Percentiles rank a stretch among this genome's conserved stretches.
Evolutionary conservation across 139 green algal species (phyloP).

Genomic region (Tetraselmis chui): DNA sequence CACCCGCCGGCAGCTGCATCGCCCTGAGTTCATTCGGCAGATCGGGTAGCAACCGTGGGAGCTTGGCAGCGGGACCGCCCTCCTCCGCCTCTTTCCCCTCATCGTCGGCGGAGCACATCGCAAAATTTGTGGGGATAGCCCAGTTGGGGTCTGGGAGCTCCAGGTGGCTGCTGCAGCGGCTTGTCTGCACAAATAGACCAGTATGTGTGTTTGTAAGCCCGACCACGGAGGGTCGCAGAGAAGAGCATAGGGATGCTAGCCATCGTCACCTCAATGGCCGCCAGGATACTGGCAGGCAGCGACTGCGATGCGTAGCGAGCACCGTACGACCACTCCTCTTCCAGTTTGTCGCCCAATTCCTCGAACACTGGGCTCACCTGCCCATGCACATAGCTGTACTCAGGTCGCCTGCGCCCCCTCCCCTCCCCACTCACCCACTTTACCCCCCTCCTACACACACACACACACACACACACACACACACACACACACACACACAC

Average conservation of each 20-base stretch:
- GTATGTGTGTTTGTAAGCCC: too few relatives aligned
- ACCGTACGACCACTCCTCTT: constrained; percentile 38
- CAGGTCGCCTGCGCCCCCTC: too few relatives aligned
- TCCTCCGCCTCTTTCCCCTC: background rate
- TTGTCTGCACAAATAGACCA: constrained; percentile 2
- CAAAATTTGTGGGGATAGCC: constrained; percentile 16
- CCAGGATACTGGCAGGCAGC: constrained; percentile 10
- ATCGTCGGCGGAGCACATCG: background rate
- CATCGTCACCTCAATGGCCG: background rate
- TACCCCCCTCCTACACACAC: background rate
- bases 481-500: too few relatives aligned
- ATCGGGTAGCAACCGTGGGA: background rate
- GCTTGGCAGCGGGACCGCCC: background rate
- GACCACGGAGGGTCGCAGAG: too few relatives aligned
- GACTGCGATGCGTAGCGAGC: constrained; percentile 25
- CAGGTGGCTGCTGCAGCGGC: constrained; percentile 7
- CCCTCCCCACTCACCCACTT: too few relatives aligned
- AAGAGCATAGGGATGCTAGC: background rate
- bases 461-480: too few relatives aligned
- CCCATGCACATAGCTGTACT: too few relatives aligned
- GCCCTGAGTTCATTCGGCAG: background rate
- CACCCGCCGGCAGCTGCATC: background rate
- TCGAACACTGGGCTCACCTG: background rate
- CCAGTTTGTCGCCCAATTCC: background rate
- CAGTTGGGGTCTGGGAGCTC: constrained; percentile 16